phyloP scores from a whole-genome alignment of 2,329 filamentous ascomycete genomes.

The Fusarium citri region DNA sequence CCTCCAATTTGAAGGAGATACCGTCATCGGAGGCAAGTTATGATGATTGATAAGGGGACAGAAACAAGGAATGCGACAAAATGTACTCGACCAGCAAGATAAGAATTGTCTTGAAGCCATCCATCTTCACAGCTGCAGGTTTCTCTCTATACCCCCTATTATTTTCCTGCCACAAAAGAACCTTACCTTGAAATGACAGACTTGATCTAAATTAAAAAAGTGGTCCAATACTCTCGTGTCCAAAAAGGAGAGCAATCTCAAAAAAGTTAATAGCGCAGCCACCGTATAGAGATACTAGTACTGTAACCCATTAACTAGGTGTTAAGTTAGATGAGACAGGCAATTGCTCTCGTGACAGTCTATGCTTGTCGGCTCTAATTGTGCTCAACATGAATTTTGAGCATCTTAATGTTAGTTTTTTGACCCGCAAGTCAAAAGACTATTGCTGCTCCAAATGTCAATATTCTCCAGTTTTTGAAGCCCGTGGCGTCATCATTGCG shows the following conservation, averaged over 20 bases:
- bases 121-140: not conserved
- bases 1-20: not conserved
- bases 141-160: not conserved
- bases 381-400: conserved; percentile 10
- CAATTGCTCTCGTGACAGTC: conserved; percentile 37
- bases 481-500: conserved; percentile 34
- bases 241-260: conserved; percentile 37
- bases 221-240: conserved; percentile 35
- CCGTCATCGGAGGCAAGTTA: conserved; percentile 31
- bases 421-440: not conserved
- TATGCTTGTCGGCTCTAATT: conserved; percentile 21
- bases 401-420: conserved; percentile 15
- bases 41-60: conserved; percentile 29
- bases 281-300: not conserved
- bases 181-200: conserved; percentile 21
- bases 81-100: not conserved
- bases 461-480: conserved; percentile 1
- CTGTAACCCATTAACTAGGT: not conserved
- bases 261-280: conserved; percentile 27
- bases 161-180: conserved; percentile 3
- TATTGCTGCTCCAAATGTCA: not conserved
- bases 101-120: not conserved
- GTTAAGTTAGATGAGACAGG: conserved; percentile 28
- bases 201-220: conserved; percentile 40
- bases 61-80: conserved; percentile 19